Evolutionary conservation across 768 basidiomycete species (phyloP).

Genomic region (Lactifluus pinguis): DNA sequence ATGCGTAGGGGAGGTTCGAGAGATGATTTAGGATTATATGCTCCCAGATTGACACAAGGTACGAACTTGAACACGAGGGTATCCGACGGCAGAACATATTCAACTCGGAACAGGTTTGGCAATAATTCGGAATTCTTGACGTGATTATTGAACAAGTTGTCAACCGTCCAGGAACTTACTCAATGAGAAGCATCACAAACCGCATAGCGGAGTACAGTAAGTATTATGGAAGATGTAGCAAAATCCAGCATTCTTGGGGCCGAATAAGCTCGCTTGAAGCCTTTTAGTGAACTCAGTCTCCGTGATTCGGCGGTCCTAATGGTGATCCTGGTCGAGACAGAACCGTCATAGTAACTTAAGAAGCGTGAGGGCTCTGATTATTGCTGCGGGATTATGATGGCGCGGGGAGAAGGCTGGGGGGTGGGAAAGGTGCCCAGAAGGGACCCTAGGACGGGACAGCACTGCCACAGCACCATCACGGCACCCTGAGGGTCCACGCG

Average conservation of each 20-base stretch:
- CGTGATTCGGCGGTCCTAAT: neutral
- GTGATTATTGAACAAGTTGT: neutral
- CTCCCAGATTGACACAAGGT: no score
- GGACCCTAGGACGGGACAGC: no score
- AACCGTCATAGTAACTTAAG: neutral
- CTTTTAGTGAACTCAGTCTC: neutral
- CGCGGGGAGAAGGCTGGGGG: no score
- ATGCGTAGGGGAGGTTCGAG: neutral
- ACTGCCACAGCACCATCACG: no score
- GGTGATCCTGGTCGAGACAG: neutral
- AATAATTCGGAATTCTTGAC: neutral
- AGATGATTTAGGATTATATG: slow-evolving; percentile 1
- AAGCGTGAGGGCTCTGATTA: no score
- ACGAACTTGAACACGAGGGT: neutral
- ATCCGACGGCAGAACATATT: neutral
- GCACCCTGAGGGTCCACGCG: no score
- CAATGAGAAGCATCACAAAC: neutral
- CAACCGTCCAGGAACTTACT: neutral
- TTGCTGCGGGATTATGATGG: no score
- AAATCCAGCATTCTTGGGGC: neutral
- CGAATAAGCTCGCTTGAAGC: neutral
- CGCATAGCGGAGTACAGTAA: neutral
- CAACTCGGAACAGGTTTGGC: neutral
- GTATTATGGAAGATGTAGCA: neutral
- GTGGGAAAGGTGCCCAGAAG: no score